Base-by-base conservation (phyloP, 2,329 filamentous ascomycete species). In the Balansia obtecta region DNA sequence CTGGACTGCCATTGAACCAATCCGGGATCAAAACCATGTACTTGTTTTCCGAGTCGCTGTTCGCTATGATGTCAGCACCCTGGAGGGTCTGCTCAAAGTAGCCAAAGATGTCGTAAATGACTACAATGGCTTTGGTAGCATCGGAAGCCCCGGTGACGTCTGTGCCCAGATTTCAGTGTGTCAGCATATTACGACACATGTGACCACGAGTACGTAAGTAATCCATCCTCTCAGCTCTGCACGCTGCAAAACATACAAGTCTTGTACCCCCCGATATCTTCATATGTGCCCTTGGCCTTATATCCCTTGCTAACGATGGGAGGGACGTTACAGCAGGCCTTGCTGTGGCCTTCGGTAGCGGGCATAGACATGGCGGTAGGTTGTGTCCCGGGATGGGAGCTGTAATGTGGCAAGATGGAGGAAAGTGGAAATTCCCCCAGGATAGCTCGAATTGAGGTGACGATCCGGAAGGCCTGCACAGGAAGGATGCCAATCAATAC, bases 21-120 rank as follows among this genome's bases (percentile, higher is more conserved):
- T 96, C 90, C 30, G 90, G 90, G 55, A 96, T 90, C 69, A 90
- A 89, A 57, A 95, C 86, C 58, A 82, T 82, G 73, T 94, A 93
- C 61, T 86, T 80, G 65, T 71, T 77, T 67, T 69, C 75, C 65
- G 71, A 62, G 59, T 78, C 73, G 53, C 72, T 71, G 44, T 69
- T 70, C 43, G 79, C 72, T 22, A 85, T 69, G 57, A 80, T 86
- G 59, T 88, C 84, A 54, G 81, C 80, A 22, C 83, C 84, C 64
- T 86, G 83, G 11, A 86, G 55, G 2, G 83, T 82, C 66, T 87
- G 84, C 22, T 79, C 76, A 60, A 77, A 85, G 75, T 83, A 82
- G 58, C 83, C 82, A 60, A 85, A 85, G 63, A 85, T 83, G 65
- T 86, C 83, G 63, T 70, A 82, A 61, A 85, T 74, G 54, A 74